Evolutionary conservation across 2,329 filamentous ascomycete genomes (phyloP).

Genomic region (Chrysosporium queenslandicum): DNA sequence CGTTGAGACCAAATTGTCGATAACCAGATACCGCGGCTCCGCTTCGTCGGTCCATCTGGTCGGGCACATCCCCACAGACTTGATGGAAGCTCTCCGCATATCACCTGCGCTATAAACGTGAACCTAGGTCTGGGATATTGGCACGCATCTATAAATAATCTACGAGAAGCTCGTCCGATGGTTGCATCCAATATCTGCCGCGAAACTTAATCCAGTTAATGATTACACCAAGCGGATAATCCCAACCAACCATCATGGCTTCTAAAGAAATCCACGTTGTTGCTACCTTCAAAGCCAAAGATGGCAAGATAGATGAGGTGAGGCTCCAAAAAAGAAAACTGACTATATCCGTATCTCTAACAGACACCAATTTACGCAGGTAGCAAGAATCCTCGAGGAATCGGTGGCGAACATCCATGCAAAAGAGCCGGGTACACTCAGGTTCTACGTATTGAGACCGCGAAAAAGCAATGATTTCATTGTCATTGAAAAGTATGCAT

Average conservation of each 20-base stretch:
- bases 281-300: constrained; percentile 25
- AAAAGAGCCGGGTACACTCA: constrained; percentile 26
- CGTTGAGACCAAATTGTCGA: background rate
- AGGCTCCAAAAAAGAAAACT: background rate
- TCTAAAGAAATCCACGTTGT: constrained; percentile 25
- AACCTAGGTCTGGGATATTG: constrained; percentile 5
- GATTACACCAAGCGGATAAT: background rate
- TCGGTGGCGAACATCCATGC: constrained; percentile 25
- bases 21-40: background rate
- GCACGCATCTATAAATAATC: background rate
- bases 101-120: background rate
- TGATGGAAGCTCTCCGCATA: background rate
- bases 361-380: constrained; percentile 15
- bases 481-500: constrained; percentile 26
- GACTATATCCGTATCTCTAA: background rate
- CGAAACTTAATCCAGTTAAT: too few species aligned
- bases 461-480: constrained; percentile 26
- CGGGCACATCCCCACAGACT: background rate
- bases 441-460: constrained; percentile 25
- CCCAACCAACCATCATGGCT: constrained; percentile 19
- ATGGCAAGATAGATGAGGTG: constrained; percentile 28
- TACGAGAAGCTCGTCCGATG: background rate
- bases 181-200: too few species aligned
- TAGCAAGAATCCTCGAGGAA: constrained; percentile 21
- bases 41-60: background rate